Base-by-base conservation (phyloP, 768 basidiomycete genomes). In the Termitomyces sp. region DNA sequence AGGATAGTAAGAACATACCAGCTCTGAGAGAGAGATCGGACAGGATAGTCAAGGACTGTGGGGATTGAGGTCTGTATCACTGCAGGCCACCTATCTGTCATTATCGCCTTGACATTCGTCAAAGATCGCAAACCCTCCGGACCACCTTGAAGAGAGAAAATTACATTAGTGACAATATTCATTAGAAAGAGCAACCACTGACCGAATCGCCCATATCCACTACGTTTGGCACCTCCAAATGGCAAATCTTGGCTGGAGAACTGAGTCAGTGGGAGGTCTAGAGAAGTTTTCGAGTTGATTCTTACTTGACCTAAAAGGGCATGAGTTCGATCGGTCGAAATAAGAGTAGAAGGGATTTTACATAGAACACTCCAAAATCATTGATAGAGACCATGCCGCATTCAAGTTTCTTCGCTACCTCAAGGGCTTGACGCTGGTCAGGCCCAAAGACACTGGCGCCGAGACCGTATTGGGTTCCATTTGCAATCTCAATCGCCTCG, bases 311-410 rank as follows among this genome's bases (percentile, higher is more conserved):
- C 87, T 89, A 61, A 27, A n/a, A 57, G 50, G 54, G 39, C 26
- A 55, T 55, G 18, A 62, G 59, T 8, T 10, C 10, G 1, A 42
- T 13, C 12, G 20, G 22, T 37, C 0, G 26, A 36, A 41, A 31
- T 13, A 3, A 61, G 20, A 32, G 14, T 39, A 36, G 32, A 47
- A 60, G 12, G 2, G 24, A 39, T 14, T 86, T 76, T 66, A 91
- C 86, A 67, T 94, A 93, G 73, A 86, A 93, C 8, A 89, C 87
- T 13, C 83, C 94, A 67, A 93, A 97, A 74, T 98, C 97, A 64
- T 98, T 98, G 60, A 97, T 79, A 20, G 94, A 87, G 3, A 98
- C 96, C 97, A 99, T 98, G 46, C 96, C 96, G 64, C 93, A 95
- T 53, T 96, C 85, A 51, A 99, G 75, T 48, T 77, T 74, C 63